Evolutionary conservation across 768 basidiomycete genomes (phyloP).

Genomic region (Hypholoma sublateritium): DNA sequence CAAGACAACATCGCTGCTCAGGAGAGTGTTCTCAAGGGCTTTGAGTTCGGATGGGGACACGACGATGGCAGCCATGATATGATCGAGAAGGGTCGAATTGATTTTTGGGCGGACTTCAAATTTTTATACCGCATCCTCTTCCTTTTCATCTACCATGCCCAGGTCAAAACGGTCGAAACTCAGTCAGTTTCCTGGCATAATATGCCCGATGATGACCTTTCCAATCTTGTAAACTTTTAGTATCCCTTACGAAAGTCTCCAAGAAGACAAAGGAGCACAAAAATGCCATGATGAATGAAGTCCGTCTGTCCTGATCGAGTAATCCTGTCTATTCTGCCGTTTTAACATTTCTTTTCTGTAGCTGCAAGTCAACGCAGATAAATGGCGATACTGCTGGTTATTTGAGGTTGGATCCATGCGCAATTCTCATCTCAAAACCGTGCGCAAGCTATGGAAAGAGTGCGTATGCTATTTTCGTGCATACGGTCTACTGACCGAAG

Average conservation of each 20-base stretch:
- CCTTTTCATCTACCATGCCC: conserved; percentile 59
- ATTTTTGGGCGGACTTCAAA: conserved; percentile 54
- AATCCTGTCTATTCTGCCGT: conserved; percentile 1
- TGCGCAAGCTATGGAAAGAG: conserved; percentile 93
- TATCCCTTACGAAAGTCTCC: conserved; percentile 90
- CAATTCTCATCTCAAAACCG: conserved; percentile 91
- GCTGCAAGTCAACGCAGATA: conserved; percentile 82
- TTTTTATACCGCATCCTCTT: conserved; percentile 19
- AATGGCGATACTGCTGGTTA: conserved; percentile 94
- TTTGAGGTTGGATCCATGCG: conserved; percentile 96
- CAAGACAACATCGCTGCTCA: conserved; percentile 78
- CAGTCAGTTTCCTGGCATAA: conserved; percentile 48
- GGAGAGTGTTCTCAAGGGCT: conserved; percentile 70
- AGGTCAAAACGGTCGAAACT: conserved; percentile 87
- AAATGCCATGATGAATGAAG: conserved; percentile 76
- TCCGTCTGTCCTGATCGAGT: conserved; percentile 35
- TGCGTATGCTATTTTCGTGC: conserved; percentile 34
- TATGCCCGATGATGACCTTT: not conserved
- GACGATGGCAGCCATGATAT: conserved; percentile 29
- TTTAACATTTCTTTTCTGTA: conserved; percentile 26
- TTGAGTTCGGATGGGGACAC: conserved; percentile 55
- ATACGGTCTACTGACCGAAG: not conserved
- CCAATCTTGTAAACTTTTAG: conserved; percentile 36
- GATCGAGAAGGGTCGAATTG: conserved; percentile 25
- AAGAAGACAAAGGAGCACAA: conserved; percentile 95